Evolutionary conservation across 768 basidiomycete genomes (phyloP).

Genomic region (Thelephora aurantiotincta): DNA sequence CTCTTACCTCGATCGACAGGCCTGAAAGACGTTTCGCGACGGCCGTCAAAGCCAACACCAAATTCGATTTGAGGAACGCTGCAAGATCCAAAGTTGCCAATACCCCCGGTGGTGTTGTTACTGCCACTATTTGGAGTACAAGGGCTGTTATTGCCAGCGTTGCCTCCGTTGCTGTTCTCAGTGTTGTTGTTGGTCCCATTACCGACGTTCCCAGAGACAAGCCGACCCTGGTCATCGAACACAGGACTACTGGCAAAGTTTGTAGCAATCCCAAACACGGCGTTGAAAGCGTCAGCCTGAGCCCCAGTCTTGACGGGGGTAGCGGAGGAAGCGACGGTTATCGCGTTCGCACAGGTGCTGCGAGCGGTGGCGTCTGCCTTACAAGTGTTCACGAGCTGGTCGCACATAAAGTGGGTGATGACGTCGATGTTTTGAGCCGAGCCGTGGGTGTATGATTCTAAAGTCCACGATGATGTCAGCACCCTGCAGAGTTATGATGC

Average conservation of each 20-base stretch:
- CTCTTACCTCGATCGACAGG: slow-evolving; percentile 30
- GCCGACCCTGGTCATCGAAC: slow-evolving; percentile 25
- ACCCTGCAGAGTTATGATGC: no score
- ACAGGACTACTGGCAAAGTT: slow-evolving; percentile 24
- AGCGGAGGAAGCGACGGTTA: slow-evolving; percentile 26
- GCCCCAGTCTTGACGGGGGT: slow-evolving; percentile 19
- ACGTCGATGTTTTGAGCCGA: slow-evolving; percentile 38
- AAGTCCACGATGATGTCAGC: no score
- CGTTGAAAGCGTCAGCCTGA: slow-evolving; percentile 12
- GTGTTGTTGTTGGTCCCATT: neutral
- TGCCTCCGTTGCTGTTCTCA: neutral
- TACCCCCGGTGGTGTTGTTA: neutral
- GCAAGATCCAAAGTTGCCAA: slow-evolving; percentile 38
- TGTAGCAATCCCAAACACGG: slow-evolving; percentile 7
- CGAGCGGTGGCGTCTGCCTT: slow-evolving; percentile 33
- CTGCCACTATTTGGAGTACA: neutral
- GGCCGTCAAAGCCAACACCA: slow-evolving; percentile 36
- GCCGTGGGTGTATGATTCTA: slow-evolving; percentile 29
- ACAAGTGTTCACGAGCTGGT: slow-evolving; percentile 33
- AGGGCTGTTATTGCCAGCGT: neutral
- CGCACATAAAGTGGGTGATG: slow-evolving; percentile 41
- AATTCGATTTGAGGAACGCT: slow-evolving; percentile 41
- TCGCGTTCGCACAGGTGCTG: slow-evolving; percentile 25
- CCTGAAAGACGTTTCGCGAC: slow-evolving; percentile 40
- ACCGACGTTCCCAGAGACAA: slow-evolving; percentile 12